Base-by-base conservation (phyloP, 208 protist species). In the Spongospora subterranea region DNA sequence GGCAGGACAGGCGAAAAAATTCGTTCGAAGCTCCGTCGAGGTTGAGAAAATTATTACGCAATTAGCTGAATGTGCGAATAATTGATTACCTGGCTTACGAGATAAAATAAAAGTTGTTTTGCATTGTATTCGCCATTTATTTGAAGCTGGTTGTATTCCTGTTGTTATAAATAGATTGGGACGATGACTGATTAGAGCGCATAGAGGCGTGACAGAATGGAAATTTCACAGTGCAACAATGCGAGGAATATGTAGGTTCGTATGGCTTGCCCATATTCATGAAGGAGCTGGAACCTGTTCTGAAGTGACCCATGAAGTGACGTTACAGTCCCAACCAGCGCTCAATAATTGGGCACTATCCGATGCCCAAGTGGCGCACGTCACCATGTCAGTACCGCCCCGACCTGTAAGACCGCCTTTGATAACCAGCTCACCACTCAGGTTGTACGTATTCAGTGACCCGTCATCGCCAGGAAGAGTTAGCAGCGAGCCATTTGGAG, bases 371-470 rank as follows among this genome's bases (percentile, higher is more conserved):
- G 50, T 29, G n/a, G 71, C 71, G 17, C 17, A 6, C 6, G 17
- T 40, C 6, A 43, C 40, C 71, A 82, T 35, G 35, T 45, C 40
- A 20, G 35, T n/a, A 43, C 13, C 35, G 6, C 17, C 6, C 71
- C 35, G 6, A 6, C 71, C 13, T 6, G 71, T n/a, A 43, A 13
- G 6, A 20, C n/a, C 35, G 6, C 50, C 50, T 43, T 82, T 82
- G n/a, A 82, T 82, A n/a, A 82, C 40, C 35, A 82, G 71, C 71
- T 82, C 71, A 20, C 71, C 71, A n/a, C 71, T 82, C 13, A 82
- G 6, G n/a, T 82, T 82, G n/a, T 82, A 82, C 17, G 17, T 82
- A n/a, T 82, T 35, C n/a, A 82, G 13, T 35, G 71, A 82, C 17
- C 71, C 71, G n/a, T 82, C 71, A 43, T 82, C 71, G 13, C 35